A percentile compares a stretch with the other conserved stretches of the same genome.
Evolutionary conservation across 1,284 basidiomycete species (phyloP).

Genomic region (Fomitopsis pinicola): DNA sequence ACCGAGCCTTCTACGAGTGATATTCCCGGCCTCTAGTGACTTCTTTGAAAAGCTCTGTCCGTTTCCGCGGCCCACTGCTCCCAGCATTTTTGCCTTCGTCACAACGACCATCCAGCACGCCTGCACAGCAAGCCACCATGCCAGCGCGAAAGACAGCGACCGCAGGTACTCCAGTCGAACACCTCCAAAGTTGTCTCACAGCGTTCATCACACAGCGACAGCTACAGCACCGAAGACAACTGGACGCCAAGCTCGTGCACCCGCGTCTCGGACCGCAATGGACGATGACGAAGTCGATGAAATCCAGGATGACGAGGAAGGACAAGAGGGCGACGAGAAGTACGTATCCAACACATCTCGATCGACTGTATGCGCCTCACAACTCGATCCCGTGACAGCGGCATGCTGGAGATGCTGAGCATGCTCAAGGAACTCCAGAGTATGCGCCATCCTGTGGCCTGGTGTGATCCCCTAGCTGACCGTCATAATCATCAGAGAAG

Average conservation of each 20-base stretch:
- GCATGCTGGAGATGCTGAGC: slow-evolving; percentile 27
- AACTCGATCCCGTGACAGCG: slow-evolving; percentile 7
- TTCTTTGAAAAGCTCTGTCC: too few relatives aligned
- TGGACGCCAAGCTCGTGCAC: neutral
- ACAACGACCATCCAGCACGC: neutral
- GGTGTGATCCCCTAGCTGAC: neutral
- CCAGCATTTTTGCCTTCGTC: too few relatives aligned
- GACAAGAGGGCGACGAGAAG: slow-evolving; percentile 23
- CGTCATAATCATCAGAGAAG: slow-evolving; percentile 17
- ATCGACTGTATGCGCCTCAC: neutral
- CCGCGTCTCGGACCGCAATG: neutral
- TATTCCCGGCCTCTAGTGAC: too few relatives aligned
- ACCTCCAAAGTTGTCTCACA: too few relatives aligned
- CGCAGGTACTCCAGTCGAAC: neutral
- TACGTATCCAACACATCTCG: slow-evolving; percentile 7
- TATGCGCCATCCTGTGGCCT: slow-evolving; percentile 5
- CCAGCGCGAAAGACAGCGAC: neutral
- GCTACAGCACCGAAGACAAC: neutral
- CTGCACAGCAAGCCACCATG: neutral
- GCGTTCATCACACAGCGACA: too few relatives aligned
- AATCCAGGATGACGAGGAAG: slow-evolving; percentile 10
- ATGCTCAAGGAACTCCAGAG: slow-evolving; percentile 31
- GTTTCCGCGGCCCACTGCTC: too few relatives aligned
- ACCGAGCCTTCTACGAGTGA: neutral
- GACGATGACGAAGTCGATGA: slow-evolving; percentile 12